These are phyloP conservation scores for Kalanchoe fedtschenkoi DNA, from an alignment of 164 flowering plant genomes.

Conservation along the genomic window DNA sequence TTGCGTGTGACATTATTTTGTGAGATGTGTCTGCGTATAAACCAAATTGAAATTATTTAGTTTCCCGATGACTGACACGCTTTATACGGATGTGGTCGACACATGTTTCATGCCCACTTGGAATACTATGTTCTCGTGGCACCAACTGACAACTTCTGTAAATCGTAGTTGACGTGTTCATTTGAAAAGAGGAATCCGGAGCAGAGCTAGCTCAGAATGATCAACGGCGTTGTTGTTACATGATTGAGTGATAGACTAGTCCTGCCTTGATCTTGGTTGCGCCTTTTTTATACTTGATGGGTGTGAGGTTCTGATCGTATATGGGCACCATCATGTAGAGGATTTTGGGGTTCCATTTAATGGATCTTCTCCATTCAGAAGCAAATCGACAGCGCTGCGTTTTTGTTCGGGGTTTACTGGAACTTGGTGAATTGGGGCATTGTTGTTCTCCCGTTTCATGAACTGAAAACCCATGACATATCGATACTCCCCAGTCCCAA, in stretches of 20 bases:
- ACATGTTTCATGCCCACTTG: too few species aligned
- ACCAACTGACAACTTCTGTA: too few species aligned
- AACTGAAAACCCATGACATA: conserved; percentile 68
- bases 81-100: too few species aligned
- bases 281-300: background rate
- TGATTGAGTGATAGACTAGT: too few species aligned
- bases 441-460: conserved; percentile 29
- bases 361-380: conserved; percentile 6
- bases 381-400: conserved; percentile 13
- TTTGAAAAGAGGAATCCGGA: too few species aligned
- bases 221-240: too few species aligned
- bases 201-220: too few species aligned
- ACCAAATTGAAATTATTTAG: background rate
- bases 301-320: background rate
- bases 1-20: background rate
- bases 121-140: too few species aligned
- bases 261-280: too few species aligned
- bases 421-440: conserved; percentile 3
- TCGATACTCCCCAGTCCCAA: conserved; percentile 79
- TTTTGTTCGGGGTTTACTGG: conserved; percentile 2
- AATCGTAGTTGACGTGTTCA: too few species aligned
- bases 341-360: conserved; percentile 7
- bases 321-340: too few species aligned
- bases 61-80: background rate
- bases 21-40: background rate